Percentiles rank a stretch among this genome's conserved stretches.
Evolutionary conservation across 169 alveolate species (phyloP).

Genomic region (Fabrea salina): DNA sequence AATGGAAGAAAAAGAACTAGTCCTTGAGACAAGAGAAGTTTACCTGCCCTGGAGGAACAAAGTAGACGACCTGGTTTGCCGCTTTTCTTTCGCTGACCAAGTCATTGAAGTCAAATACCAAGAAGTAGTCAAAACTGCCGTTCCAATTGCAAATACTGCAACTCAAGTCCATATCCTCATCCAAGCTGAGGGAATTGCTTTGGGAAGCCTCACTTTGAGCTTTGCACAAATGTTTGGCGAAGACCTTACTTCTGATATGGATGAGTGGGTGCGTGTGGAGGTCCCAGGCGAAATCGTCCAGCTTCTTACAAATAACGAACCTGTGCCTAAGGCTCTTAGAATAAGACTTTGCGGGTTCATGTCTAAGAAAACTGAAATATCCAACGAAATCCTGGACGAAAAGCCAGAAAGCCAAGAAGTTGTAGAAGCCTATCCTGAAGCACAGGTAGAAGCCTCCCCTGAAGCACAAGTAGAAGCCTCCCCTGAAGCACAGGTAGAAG

Average conservation of each 20-base stretch:
- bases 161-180: constrained; percentile 1
- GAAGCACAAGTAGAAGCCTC: no score
- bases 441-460: no score
- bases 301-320: neutral
- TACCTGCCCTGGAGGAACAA: constrained; percentile 8
- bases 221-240: constrained; percentile 3
- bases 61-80: no score
- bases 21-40: neutral
- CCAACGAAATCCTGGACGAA: no score
- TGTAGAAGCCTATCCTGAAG: no score
- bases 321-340: neutral
- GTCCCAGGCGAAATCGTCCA: constrained; percentile 4
- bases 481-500: no score
- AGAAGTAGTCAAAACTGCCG: neutral
- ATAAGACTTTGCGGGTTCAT: neutral
- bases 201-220: neutral
- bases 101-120: neutral
- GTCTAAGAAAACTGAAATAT: no score
- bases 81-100: neutral
- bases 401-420: no score
- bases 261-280: constrained; percentile 8
- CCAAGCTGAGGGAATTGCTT: constrained; percentile 8
- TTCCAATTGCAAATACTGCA: neutral
- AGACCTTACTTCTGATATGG: neutral
- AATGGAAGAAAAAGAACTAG: neutral